Evolutionary conservation across 768 basidiomycete species (phyloP).

Genomic region (Lentinula raphanica): DNA sequence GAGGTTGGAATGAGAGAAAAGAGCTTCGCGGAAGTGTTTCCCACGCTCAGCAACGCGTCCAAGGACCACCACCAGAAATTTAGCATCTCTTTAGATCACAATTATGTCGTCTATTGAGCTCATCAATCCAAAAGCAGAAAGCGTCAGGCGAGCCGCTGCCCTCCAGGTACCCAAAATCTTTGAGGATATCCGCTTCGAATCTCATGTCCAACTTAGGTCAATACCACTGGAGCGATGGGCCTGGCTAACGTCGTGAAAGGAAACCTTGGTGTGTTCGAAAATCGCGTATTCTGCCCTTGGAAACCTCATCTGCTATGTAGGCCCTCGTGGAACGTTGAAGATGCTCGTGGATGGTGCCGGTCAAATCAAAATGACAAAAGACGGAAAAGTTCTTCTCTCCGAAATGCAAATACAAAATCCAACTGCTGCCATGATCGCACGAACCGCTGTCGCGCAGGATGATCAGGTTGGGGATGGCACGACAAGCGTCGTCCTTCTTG

Average conservation of each 20-base stretch:
- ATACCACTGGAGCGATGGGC: conserved; percentile 92
- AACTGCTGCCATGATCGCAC: conserved; percentile 97
- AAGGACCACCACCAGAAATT: not conserved
- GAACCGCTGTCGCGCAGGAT: conserved; percentile 97
- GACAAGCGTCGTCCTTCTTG: conserved; percentile 92
- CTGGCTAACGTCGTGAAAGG: conserved; percentile 95
- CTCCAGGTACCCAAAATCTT: conserved; percentile 62
- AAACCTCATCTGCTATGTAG: conserved; percentile 32
- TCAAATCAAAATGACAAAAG: conserved; percentile 99
- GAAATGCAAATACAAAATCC: conserved; percentile 99
- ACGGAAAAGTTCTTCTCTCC: conserved; percentile 94
- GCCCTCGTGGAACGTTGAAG: conserved; percentile 95
- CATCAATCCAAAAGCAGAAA: conserved; percentile 96
- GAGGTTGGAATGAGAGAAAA: too few species aligned
- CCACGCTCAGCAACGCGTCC: not conserved
- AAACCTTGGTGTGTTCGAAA: conserved; percentile 73
- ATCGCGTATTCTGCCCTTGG: conserved; percentile 6
- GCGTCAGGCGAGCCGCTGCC: conserved; percentile 82
- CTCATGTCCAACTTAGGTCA: conserved; percentile 51
- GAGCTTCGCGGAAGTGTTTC: not conserved
- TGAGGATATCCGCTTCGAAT: conserved; percentile 14
- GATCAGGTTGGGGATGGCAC: conserved; percentile 99
- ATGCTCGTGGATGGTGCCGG: conserved; percentile 99
- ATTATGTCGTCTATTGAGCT: conserved; percentile 60
- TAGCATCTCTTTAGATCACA: not conserved